Base-by-base conservation (phyloP, 2,329 filamentous ascomycete genomes). In the Colletotrichum scovillei region DNA sequence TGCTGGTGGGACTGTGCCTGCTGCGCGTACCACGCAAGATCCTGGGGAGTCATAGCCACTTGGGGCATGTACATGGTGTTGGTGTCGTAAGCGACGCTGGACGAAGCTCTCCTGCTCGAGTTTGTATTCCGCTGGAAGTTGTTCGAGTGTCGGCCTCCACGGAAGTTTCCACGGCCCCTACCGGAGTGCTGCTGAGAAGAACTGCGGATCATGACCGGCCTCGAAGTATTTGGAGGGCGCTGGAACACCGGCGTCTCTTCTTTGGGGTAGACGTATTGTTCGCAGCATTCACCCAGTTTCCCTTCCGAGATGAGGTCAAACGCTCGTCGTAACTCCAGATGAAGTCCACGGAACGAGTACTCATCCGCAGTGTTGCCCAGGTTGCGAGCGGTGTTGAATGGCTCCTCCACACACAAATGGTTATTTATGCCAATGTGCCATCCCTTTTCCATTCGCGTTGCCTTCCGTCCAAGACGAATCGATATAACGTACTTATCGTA, bases 341-440 rank as follows among this genome's bases (percentile, higher is more conserved):
- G 97, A 35, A 99, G 89, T 1, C 97, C 97, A 63, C 93, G 91
- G 83, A 98, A 98, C 0, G 97, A 96, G 56, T 94, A 97, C 80
- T 98, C 95, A 80, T 99, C 97, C 9, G 95, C 97, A 2, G 97
- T 98, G 78, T 99, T 99, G 55, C 95, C 97, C 58, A 99, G 87
- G 81, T 99, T 99, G 55, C 97, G 91, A 46, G 89, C 88, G 4
- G 89, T 93, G 78, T 98, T 99, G 87, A 99, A 99, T 0, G 97
- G 97, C 81, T 99, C 97, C 81, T 99, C 97, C 12, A 99, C 94
- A 80, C 96, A 98, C 38, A 99, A 88, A 75, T 93, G 91, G 78
- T 97, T 97, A 79, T 95, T 95, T 70, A 92, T 86, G 46, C 90
- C 88, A 63, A 93, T 88, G 79, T 95, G 91, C 97, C 97, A 98